Base-by-base conservation (phyloP, 345 rosid species). In the Salix suchowensis region DNA sequence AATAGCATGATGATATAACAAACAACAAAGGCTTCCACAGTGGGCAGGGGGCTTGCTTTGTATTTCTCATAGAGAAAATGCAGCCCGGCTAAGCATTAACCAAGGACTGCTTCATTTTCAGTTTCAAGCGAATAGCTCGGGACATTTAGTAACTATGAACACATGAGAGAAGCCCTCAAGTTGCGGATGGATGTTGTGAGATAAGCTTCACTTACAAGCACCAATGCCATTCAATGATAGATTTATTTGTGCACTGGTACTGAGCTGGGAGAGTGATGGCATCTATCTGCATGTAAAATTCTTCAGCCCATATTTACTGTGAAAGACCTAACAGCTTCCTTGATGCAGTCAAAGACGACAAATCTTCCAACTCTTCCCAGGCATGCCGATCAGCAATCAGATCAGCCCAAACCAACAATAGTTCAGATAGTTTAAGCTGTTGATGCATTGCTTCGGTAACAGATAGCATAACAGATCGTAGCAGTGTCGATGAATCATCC, bases 341-440 rank as follows among this genome's bases (percentile, higher is more conserved):
- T 88, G 58, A 93, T 93, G 88, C 98, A 91, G 81, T 90, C 86
- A 79, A 93, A 93, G 69, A 93, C 80, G 92, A 85, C 55, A 88
- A 84, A 79, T 93, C 97, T 86, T 91, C 97, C 6, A 93, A 87
- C 88, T 93, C 98, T 83, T 91, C 97, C 98, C 98, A 93, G 61
- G 90, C 88, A 88, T 88, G 84, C 94, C 97, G 91, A 66, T 87
- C 92, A 70, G 90, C 89, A 82, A 93, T 88, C 75, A 91, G 78
- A 86, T 87, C 87, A 72, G 97, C 87, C 98, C 98, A 93, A 77
- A 82, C 88, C 71, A 82, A 73, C 58, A 93, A 80, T 74, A 93
- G 72, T 71, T 93, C 92, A 36, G 88, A 74, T 65, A 91, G 71
- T 79, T 86, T 90, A 79, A 91, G 88, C 76, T 90, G 89, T 77